phyloP scores from a whole-genome alignment of 306 rosid genomes.

The Carpinus viminea region DNA sequence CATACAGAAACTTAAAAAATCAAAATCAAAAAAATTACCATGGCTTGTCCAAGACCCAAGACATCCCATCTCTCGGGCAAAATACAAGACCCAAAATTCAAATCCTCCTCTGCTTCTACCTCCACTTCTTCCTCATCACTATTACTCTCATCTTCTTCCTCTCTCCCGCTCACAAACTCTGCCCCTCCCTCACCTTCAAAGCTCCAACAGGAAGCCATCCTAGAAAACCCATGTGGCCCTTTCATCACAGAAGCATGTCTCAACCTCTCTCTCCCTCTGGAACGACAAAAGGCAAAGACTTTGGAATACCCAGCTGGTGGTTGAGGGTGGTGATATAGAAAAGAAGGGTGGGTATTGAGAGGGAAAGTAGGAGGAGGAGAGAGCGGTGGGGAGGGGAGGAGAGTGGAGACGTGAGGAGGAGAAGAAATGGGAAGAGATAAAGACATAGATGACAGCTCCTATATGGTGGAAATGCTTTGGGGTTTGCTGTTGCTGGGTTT shows the following conservation, averaged over 20 bases:
- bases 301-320: background rate
- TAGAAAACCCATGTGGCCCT: conserved; percentile 17
- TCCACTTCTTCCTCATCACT: conserved; percentile 27
- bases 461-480: background rate
- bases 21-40: conserved; percentile 48
- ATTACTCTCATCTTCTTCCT: conserved; percentile 23
- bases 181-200: conserved; percentile 8
- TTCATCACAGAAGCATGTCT: conserved; percentile 24
- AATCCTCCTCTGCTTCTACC: conserved; percentile 27
- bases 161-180: conserved; percentile 28
- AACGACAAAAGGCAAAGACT: conserved; percentile 29
- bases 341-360: conserved; percentile 23
- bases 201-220: conserved; percentile 25
- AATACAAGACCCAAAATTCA: conserved; percentile 30
- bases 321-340: conserved; percentile 14
- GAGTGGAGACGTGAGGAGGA: conserved; percentile 30
- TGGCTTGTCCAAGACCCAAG: conserved; percentile 97
- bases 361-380: conserved; percentile 22
- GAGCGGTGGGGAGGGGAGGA: conserved; percentile 23
- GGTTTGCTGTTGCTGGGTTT: background rate
- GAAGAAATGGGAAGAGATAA: conserved; percentile 33
- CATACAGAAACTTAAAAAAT: conserved; percentile 14
- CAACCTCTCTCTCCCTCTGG: conserved; percentile 8
- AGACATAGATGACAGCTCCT: conserved; percentile 26
- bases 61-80: conserved; percentile 89